These are phyloP conservation scores for Carnegiea gigantea DNA, from an alignment of 179 eudicot genomes.

Conservation along the genomic window DNA sequence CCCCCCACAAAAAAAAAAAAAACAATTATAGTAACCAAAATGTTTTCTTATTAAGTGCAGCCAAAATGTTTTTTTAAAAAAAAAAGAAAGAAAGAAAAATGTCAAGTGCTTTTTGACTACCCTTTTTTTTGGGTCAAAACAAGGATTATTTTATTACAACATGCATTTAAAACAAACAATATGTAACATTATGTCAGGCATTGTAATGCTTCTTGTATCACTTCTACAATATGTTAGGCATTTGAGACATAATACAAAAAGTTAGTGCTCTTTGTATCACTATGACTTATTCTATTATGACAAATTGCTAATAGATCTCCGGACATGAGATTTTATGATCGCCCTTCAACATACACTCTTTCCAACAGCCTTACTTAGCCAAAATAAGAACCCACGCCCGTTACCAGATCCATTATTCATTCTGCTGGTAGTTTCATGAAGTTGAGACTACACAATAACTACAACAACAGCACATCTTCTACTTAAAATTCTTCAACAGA, in stretches of 20 bases:
- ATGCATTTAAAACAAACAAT: neutral
- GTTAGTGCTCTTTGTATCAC: neutral
- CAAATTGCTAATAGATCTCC: neutral
- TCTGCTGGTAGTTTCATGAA: neutral
- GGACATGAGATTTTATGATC: neutral
- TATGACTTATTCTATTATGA: neutral
- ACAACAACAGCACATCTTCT: neutral
- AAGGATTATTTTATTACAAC: neutral
- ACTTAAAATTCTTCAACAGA: neutral
- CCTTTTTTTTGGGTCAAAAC: too few relatives aligned
- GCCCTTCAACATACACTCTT: neutral
- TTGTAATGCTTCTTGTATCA: too few relatives aligned
- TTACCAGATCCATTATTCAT: neutral
- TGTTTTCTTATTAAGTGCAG: neutral
- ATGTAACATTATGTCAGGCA: neutral
- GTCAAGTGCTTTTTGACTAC: too few relatives aligned
- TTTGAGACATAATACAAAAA: neutral
- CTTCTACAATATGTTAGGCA: neutral
- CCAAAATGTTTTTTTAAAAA: neutral
- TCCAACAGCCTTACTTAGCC: neutral
- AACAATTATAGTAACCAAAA: neutral
- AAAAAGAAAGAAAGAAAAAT: neutral
- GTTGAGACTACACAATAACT: neutral
- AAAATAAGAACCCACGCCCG: neutral
- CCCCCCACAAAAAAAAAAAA: neutral